Evolutionary conservation across 495 filamentous ascomycete genomes (phyloP), one percentile per base, ranked within the genome.

Genomic region (Chaetomium cochliodes): DNA sequence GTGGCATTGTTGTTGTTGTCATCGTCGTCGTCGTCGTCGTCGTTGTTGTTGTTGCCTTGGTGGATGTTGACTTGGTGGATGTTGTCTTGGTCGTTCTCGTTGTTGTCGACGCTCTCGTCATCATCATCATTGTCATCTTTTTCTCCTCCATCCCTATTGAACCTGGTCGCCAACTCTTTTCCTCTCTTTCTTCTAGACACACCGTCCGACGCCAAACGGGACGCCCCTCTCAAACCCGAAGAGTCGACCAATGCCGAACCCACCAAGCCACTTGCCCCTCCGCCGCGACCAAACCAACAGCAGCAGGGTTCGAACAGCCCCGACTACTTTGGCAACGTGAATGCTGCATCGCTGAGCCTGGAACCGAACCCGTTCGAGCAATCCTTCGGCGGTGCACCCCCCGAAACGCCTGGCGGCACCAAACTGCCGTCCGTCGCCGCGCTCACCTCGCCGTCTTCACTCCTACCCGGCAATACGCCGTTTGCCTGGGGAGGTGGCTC

Each of bases 281-380:
- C 92, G 68, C 90, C 90, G 54, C 90, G 89, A 75, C 92, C 92
- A 65, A 78, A 79, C 42, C 82, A 84, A 73, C 82, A 66, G 70
- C 77, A 67, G 44, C 52, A 28, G 25, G 46, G 51, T 3, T 58
- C 63, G 22, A 84, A 88, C 71, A 85, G 83, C n/a, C 85, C 87
- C 37, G 90, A 94, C 71, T 93, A 93, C 79, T 96, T 92, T 78
- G 86, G 84, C 57, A 81, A 85, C 51, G 58, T 62, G 15, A 82
- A 70, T 68, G 65, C 84, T 78, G 71, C 84, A 83, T 67, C 89
- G 86, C 74, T 83, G 64, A 88, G 87, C 58, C 84, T 90, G 67
- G 94, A 98, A 74, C 93, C 92, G 60, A 98, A 98, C 73, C 93
- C 93, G 8, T 98, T 98, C 73, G 94, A 98, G 74, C 87, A 92